A percentile compares a stretch with the other conserved stretches of the same genome.
Evolutionary conservation across 2,329 filamentous ascomycete species (phyloP).

Genomic region (Tolypocladium inflatum): DNA sequence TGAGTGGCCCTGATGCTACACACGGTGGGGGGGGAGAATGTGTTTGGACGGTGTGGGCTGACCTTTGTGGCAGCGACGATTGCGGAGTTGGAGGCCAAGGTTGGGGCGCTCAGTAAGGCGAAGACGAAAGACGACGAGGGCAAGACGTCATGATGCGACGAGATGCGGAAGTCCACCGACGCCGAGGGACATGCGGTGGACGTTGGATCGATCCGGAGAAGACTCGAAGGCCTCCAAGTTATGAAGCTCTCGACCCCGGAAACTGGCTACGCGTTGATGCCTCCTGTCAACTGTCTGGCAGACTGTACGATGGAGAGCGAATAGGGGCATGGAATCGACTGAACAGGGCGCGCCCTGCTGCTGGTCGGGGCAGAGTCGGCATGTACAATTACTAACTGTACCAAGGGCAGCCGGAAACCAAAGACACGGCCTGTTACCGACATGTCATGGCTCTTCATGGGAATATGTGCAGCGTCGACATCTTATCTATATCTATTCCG

Average conservation of each 20-base stretch:
- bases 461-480: background rate
- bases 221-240: too few species aligned
- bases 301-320: background rate
- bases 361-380: background rate
- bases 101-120: slow-evolving; percentile 22
- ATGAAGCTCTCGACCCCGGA: background rate
- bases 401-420: background rate
- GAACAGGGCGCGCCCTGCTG: background rate
- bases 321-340: too few species aligned
- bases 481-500: background rate
- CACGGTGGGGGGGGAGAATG: background rate
- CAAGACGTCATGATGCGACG: slow-evolving; percentile 7
- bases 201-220: background rate
- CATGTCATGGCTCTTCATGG: background rate
- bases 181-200: background rate
- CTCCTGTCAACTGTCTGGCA: background rate
- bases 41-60: background rate
- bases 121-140: slow-evolving; percentile 3
- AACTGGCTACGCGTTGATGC: background rate
- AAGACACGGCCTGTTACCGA: background rate
- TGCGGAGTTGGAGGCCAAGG: slow-evolving; percentile 25
- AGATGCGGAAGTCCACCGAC: background rate
- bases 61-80: slow-evolving; percentile 18
- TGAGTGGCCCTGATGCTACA: slow-evolving; percentile 19
- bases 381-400: background rate